These are phyloP conservation scores for Sporothrix sp. DNA, from an alignment of 2,329 filamentous ascomycete species.

Conservation along the genomic window DNA sequence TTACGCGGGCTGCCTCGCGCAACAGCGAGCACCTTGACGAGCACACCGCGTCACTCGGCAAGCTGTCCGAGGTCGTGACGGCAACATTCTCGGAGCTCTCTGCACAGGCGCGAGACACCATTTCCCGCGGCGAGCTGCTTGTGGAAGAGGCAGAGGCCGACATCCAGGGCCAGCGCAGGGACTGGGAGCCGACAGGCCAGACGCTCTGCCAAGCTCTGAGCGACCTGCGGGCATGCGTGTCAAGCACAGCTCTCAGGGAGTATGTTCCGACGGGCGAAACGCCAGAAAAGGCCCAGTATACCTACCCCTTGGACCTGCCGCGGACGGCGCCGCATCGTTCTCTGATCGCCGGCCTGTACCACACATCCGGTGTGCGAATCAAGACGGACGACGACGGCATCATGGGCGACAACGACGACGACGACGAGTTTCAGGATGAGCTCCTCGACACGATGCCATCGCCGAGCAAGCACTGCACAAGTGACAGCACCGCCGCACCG, in stretches of 20 bases:
- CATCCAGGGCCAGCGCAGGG: constrained; percentile 46
- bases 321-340: constrained; percentile 49
- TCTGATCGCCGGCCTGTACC: constrained; percentile 31
- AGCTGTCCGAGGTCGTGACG: constrained; percentile 58
- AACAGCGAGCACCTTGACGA: constrained; percentile 68
- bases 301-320: constrained; percentile 70
- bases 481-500: constrained; percentile 8
- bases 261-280: constrained; percentile 81
- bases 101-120: constrained; percentile 58
- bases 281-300: constrained; percentile 69
- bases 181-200: constrained; percentile 49
- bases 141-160: constrained; percentile 56
- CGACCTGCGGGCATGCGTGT: constrained; percentile 61
- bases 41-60: constrained; percentile 56
- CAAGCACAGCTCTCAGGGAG: constrained; percentile 57
- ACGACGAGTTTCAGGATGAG: constrained; percentile 8
- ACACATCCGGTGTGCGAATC: constrained; percentile 17
- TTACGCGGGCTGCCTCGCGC: constrained; percentile 68
- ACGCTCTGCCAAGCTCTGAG: constrained; percentile 59
- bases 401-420: neutral
- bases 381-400: neutral
- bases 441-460: constrained; percentile 18
- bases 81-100: constrained; percentile 63
- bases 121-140: constrained; percentile 58
- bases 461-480: constrained; percentile 24